Base-by-base conservation (phyloP, 768 basidiomycete species). In the Auriscalpium microsporum region DNA sequence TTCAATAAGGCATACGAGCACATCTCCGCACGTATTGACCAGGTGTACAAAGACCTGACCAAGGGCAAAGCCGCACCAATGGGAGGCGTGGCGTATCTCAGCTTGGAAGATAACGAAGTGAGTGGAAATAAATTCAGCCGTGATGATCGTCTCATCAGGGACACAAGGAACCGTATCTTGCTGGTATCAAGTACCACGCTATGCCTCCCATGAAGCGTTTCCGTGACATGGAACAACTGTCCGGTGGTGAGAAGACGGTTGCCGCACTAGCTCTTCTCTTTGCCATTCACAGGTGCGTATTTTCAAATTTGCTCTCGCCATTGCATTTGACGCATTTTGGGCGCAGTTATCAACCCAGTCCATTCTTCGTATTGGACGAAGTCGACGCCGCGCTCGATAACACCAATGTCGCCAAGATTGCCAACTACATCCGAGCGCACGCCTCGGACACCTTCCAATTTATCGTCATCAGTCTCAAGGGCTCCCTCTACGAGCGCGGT, bases 131-230 rank as follows among this genome's bases (percentile, higher is more conserved):
- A 8, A 44, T 11, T 16, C 23, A n/a, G 9, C 3, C 51, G 35
- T 40, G 21, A 3, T n/a, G 11, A 45, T 73, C 70, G 69, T 71
- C 63, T 69, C 64, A 23, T 68, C 68, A 50, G 65, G 68, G 34
- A 14, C 36, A 11, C 5, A 58, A 89, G 88, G 88, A 90, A 71
- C 90, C 91, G 1, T 93, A 93, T 60, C 76, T 75, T 19, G 84
- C 81, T 38, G 92, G 96, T 53, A 91, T 99, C 74, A 97, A 96
- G 70, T 98, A 98, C 67, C 95, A 98, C 65, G 94, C 95, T 1
- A 99, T 98, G 96, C 96, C 96, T 0, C 96, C 96, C 0, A 95
- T 97, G 87, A 99, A 99, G 69, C 88, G 94, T 2, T 98, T 98
- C 79, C 81, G 94, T 58, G 96, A 98, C 67, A 98, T 98, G 94